phyloP scores from a whole-genome alignment of 2,329 filamentous ascomycete genomes.

The Pseudonectria buxi region DNA sequence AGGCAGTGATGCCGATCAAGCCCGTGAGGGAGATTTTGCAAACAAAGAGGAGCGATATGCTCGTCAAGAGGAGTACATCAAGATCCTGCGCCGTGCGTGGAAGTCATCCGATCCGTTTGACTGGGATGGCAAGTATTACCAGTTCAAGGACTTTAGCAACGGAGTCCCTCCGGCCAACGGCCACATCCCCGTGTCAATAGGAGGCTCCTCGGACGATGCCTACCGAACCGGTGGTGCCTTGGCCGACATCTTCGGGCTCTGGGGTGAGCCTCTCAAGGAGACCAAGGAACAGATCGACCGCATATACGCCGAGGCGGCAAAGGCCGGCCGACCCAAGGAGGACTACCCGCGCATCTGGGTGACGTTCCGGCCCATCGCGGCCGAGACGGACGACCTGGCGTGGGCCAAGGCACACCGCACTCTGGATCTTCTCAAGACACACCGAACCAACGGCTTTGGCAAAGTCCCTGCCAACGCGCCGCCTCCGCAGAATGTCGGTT shows the following conservation, averaged over 20 bases:
- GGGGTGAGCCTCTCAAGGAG: constrained; percentile 58
- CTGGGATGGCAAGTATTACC: constrained; percentile 54
- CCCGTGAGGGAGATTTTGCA: constrained; percentile 53
- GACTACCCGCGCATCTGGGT: constrained; percentile 57
- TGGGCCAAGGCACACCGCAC: constrained; percentile 55
- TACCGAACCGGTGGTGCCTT: constrained; percentile 53
- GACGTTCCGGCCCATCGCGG: constrained; percentile 54
- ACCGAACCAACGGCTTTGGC: constrained; percentile 30
- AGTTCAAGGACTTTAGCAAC: constrained; percentile 52
- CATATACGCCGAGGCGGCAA: constrained; percentile 52
- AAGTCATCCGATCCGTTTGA: constrained; percentile 50
- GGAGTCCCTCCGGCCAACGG: constrained; percentile 46
- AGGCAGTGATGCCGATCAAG: constrained; percentile 54
- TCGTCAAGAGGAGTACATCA: constrained; percentile 55
- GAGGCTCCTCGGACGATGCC: constrained; percentile 51
- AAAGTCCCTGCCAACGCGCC: constrained; percentile 15
- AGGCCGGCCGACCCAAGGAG: constrained; percentile 40
- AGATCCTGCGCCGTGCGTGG: constrained; percentile 54
- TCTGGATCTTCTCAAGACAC: constrained; percentile 42
- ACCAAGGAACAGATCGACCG: constrained; percentile 56
- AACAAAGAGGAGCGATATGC: constrained; percentile 51
- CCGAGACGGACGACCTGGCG: constrained; percentile 55
- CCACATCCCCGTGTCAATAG: constrained; percentile 51
- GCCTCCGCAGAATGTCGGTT: constrained; percentile 51
- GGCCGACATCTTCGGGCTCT: constrained; percentile 57